Evolutionary conservation across 2,329 filamentous ascomycete species (phyloP).

Genomic region (Aspergillus sp.): DNA sequence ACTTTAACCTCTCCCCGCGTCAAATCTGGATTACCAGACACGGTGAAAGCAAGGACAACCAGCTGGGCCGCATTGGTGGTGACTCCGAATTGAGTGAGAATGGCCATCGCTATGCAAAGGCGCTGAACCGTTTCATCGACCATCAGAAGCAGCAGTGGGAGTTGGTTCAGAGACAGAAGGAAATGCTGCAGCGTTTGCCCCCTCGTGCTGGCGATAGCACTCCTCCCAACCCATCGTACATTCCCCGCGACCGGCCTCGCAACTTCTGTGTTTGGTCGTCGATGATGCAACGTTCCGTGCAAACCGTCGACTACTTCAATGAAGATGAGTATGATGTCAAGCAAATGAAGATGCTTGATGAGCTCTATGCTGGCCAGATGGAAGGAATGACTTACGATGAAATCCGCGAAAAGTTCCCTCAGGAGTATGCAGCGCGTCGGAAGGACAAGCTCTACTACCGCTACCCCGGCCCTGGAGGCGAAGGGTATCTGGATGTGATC

Average conservation of each 20-base stretch:
- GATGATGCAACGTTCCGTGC: constrained; percentile 87
- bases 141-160: constrained; percentile 80
- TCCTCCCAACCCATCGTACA: constrained; percentile 84
- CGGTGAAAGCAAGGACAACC: constrained; percentile 87
- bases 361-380: constrained; percentile 88
- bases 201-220: constrained; percentile 88
- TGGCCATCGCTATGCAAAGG: constrained; percentile 75
- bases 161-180: constrained; percentile 75
- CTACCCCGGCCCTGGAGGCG: constrained; percentile 92
- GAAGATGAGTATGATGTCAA: constrained; percentile 97
- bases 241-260: constrained; percentile 61
- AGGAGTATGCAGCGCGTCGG: constrained; percentile 79
- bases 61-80: constrained; percentile 84
- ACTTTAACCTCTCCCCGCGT: constrained; percentile 91
- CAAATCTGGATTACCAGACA: constrained; percentile 99
- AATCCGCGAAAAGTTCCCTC: constrained; percentile 74
- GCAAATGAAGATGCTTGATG: constrained; percentile 96
- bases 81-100: constrained; percentile 81
- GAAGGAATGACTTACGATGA: constrained; percentile 94
- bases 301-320: constrained; percentile 87
- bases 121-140: constrained; percentile 81
- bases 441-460: constrained; percentile 92
- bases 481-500: constrained; percentile 96
- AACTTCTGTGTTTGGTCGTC: constrained; percentile 99
- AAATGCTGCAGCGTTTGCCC: constrained; percentile 78